phyloP scores from a whole-genome alignment of 2,329 filamentous ascomycete genomes.

The Cyphellophora europaea region DNA sequence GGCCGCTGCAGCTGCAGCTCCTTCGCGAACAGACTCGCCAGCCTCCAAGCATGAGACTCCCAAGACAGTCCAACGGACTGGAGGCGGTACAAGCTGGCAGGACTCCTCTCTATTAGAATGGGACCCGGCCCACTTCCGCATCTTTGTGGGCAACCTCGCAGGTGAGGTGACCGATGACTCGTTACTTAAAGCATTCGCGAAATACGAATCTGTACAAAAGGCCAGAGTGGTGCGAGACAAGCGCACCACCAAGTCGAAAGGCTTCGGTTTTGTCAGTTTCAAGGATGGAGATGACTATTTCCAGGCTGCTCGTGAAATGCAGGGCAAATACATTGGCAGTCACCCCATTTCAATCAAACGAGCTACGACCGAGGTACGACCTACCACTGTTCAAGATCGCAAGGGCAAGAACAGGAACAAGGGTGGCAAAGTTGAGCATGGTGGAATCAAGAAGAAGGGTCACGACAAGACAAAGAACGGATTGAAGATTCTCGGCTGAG shows the following conservation, averaged over 20 bases:
- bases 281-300: conserved; percentile 94
- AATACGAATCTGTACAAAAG: conserved; percentile 82
- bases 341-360: conserved; percentile 83
- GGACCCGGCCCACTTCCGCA: conserved; percentile 87
- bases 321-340: conserved; percentile 97
- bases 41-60: conserved; percentile 33
- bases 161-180: conserved; percentile 97
- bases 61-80: conserved; percentile 79
- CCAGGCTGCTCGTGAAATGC: conserved; percentile 93
- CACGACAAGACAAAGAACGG: conserved; percentile 36
- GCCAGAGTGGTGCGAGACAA: conserved; percentile 92
- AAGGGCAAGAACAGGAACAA: conserved; percentile 45
- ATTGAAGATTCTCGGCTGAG: conserved; percentile 34
- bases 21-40: conserved; percentile 23
- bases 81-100: conserved; percentile 87
- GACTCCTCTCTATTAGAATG: conserved; percentile 85
- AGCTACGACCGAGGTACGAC: conserved; percentile 84
- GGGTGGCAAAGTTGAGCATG: conserved; percentile 31
- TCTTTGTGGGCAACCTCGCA: conserved; percentile 94
- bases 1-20: conserved; percentile 22
- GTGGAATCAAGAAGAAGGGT: conserved; percentile 32
- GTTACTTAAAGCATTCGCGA: conserved; percentile 82
- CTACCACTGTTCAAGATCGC: conserved; percentile 57
- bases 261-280: conserved; percentile 94
- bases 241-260: conserved; percentile 89